Base-by-base conservation (phyloP, 768 basidiomycete genomes). In the Coprinellus micaceus region DNA sequence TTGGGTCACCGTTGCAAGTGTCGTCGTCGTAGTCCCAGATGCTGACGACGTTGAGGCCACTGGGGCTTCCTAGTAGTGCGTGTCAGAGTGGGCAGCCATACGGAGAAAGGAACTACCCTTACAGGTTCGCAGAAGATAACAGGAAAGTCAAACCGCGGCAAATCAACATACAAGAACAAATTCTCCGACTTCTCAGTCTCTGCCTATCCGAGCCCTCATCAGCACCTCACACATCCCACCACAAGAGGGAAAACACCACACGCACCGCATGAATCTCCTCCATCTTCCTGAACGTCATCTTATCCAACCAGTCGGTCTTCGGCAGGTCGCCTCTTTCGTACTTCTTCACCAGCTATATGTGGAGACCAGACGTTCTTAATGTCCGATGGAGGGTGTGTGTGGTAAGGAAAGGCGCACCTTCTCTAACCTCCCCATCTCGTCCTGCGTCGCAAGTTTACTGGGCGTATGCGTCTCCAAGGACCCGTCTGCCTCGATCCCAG, bases 101-200 rank as follows among this genome's bases (percentile, higher is more conserved):
- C 7, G 15, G 11, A 56, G 29, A 19, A 21, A 19, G 33, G 53
- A 45, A 41, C 6, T 2, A 12, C 10, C 75, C 86, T 61, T 40
- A 89, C 91, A 9, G 89, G 83, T 74, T 99, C 96, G 60, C 88
- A 91, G 69, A 90, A 99, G 53, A 98, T 87, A 19, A 99, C 89
- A 0, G 97, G 97, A 67, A 98, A 98, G 67, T 98, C 96, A 66
- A 98, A 99, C 33, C 93, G 83, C 1, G 95, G 97, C 24, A 98
- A 69, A 73, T 98, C 97, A 43, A 98, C 86, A 69, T 98, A 98
- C 11, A 98, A 81, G 69, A 91, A 98, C n/a, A 98, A 77, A 63
- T 93, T 91, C 57, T 94, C 86, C 0, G 94, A 96, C 69, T 94
- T 95, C 61, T 86, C 86, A 0, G 93, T 85, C 71, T 97, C 95